Evolutionary conservation across 164 flowering plant species (phyloP).

Genomic region (Echeveria elegans): DNA sequence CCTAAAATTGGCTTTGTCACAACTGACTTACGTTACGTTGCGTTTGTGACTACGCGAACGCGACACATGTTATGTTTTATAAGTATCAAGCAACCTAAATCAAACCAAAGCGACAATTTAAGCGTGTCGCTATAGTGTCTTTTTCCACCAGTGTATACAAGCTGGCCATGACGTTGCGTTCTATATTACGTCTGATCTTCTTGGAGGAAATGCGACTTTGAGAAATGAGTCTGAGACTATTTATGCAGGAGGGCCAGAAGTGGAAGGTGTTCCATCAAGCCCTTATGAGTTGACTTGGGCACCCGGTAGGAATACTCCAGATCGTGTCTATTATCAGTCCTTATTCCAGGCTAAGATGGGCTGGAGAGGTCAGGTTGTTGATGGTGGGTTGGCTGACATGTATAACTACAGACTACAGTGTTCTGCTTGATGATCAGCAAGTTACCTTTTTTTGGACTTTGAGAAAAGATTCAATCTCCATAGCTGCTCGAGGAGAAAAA

Average conservation of each 20-base stretch:
- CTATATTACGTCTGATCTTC: slow-evolving; percentile 76
- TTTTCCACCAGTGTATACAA: too few relatives aligned
- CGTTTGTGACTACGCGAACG: too few relatives aligned
- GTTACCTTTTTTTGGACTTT: slow-evolving; percentile 88
- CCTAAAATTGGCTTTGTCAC: too few relatives aligned
- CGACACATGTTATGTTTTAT: too few relatives aligned
- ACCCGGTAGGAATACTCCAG: slow-evolving; percentile 92
- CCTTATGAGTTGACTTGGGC: slow-evolving; percentile 76
- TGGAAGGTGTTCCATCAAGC: slow-evolving; percentile 82
- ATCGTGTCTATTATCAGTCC: slow-evolving; percentile 82
- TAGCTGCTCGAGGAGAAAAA: slow-evolving; percentile 92
- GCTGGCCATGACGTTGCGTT: slow-evolving; percentile 96
- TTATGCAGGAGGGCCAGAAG: slow-evolving; percentile 80
- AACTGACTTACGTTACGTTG: too few relatives aligned
- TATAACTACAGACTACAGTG: slow-evolving; percentile 85
- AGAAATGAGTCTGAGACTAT: slow-evolving; percentile 68
- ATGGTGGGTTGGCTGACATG: slow-evolving; percentile 96
- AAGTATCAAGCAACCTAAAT: too few relatives aligned
- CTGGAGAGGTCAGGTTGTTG: slow-evolving; percentile 94
- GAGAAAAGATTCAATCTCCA: slow-evolving; percentile 55
- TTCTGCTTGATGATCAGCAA: slow-evolving; percentile 90
- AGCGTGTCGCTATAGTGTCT: too few relatives aligned
- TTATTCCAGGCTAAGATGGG: slow-evolving; percentile 78
- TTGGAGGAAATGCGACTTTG: slow-evolving; percentile 88
- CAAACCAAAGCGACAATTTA: too few relatives aligned